Conservation (phyloP, 345 rosid species). For the Aegle marmelos region DNA sequence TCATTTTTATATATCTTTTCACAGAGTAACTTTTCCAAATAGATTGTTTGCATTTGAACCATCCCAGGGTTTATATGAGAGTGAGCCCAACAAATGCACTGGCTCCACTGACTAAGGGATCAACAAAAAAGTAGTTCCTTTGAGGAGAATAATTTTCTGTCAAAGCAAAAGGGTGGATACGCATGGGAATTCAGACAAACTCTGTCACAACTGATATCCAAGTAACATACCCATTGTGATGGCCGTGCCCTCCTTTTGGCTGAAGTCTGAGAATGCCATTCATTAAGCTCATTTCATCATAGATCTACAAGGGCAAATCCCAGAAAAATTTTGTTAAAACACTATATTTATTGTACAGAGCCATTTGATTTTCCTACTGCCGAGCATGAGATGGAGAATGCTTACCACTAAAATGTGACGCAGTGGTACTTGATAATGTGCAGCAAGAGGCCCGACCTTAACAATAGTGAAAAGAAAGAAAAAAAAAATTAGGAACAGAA, state of each 20-base stretch:
- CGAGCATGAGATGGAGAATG: background rate
- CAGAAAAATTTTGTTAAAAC: background rate
- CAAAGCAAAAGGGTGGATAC: background rate
- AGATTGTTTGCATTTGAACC: background rate
- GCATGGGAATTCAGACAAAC: background rate
- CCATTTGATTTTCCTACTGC: background rate
- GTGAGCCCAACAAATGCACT: background rate
- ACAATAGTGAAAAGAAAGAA: constrained; percentile 11
- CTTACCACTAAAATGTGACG: constrained; percentile 81
- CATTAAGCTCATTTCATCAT: constrained; percentile 91
- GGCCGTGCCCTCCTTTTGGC: constrained; percentile 88
- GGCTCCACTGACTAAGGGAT: background rate
- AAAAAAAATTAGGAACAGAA: constrained; percentile 10
- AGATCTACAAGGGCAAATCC: constrained; percentile 42
- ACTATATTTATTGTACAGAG: background rate
- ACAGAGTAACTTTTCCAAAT: background rate
- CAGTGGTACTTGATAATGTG: constrained; percentile 82
- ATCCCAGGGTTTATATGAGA: no score
- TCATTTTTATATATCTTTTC: background rate
- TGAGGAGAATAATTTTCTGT: background rate
- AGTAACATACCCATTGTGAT: constrained; percentile 76
- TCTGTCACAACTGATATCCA: background rate
- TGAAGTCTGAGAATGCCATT: constrained; percentile 83
- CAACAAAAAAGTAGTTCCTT: background rate
- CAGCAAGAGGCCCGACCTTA: constrained; percentile 93